Evolutionary conservation across 208 protist species (phyloP), one percentile per base, ranked within the genome.

Genomic region (Trypanosoma boissoni): DNA sequence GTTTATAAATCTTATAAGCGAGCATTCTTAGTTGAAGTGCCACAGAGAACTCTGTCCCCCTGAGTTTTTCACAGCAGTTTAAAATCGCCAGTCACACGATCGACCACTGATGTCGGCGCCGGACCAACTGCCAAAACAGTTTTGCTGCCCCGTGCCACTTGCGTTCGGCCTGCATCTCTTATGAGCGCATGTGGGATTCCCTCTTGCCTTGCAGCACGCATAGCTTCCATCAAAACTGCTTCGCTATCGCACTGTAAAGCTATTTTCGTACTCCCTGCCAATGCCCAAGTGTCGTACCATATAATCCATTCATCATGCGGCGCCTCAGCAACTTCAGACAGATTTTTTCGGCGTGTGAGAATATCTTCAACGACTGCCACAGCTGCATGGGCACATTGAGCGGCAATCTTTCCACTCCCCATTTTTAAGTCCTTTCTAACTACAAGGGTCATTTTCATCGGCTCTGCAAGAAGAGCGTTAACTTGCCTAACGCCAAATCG

Each of bases 311-410:
- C 55, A 63, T 27, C 54, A 27, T 21, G 12, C 14, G 8, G 18
- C 28, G 8, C 41, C 27, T 52, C 31, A 12, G 12, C 39, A 2
- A 36, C 43, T 28, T 18, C 44, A 6, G 29, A 10, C 2, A 27
- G 46, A 26, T 21, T 48, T 53, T 10, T 68, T 43, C 23, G 84
- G 28, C 29, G 55, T 20, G 26, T 61, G 2, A 77, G 23, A 5
- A 91, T 49, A 18, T 82, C 68, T 45, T 97, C 78, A 18, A 96
- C 80, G 1, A 88, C 78, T 14, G 83, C 96, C 10, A 98, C 74
- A 18, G 92, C 89, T 1, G 94, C 97, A 70, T 99, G 97, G 14
- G 94, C 88, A 65, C 89, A 97, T 80, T 99, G 97, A 20, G 97
- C 96, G 14, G 90, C 94, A 9, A 97, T 88, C 62, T 99, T 99